A percentile compares a stretch with the other conserved stretches of the same genome.
phyloP scores from a whole-genome alignment of 2,329 filamentous ascomycete genomes.

The Aspergillus quadricinctus region DNA sequence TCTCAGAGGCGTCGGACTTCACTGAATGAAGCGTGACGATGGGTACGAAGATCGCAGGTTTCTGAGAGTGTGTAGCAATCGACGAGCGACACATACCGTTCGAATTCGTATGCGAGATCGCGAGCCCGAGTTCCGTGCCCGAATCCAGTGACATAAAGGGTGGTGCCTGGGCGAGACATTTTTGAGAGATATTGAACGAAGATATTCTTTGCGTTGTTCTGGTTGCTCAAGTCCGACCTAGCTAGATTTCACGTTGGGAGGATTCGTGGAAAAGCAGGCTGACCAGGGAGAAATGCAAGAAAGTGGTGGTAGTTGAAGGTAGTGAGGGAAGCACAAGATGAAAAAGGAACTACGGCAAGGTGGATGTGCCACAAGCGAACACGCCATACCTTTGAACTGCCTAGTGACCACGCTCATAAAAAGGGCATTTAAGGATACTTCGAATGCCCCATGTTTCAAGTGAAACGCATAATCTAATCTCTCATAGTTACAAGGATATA shows the following conservation, averaged over 20 bases:
- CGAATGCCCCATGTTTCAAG: no score
- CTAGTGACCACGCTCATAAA: background rate
- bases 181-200: background rate
- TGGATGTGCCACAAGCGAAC: background rate
- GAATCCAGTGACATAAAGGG: conserved; percentile 98
- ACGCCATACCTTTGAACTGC: background rate
- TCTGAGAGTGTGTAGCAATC: conserved; percentile 39
- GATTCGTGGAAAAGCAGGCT: background rate
- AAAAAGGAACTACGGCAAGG: background rate
- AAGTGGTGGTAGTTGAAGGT: background rate
- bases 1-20: conserved; percentile 21
- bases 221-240: background rate
- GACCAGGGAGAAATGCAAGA: background rate
- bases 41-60: conserved; percentile 29
- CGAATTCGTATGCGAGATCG: conserved; percentile 99
- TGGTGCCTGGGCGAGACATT: conserved; percentile 92
- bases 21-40: conserved; percentile 34
- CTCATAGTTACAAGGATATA: background rate
- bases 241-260: background rate
- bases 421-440: no score
- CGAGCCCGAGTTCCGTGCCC: conserved; percentile 97
- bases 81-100: conserved; percentile 84
- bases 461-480: background rate
- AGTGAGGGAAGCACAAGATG: background rate
- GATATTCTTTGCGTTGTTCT: background rate